phyloP scores from a whole-genome alignment of 805 yeast species.

The Myxozyma vanderwaltii region DNA sequence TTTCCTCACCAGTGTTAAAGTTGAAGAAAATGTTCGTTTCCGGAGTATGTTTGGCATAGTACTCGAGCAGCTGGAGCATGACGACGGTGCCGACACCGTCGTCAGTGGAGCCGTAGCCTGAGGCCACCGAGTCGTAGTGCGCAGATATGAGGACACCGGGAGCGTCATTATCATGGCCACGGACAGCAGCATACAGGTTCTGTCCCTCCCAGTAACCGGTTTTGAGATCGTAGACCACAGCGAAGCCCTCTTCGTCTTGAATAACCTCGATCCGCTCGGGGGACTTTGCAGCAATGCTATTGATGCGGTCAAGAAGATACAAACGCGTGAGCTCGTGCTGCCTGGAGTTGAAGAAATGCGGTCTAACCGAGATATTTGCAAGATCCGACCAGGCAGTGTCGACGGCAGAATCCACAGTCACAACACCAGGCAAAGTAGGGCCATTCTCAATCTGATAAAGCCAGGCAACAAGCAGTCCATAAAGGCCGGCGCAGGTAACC shows the following conservation, averaged over 20 bases:
- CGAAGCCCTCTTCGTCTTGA: conserved; percentile 42
- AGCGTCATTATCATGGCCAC: conserved; percentile 58
- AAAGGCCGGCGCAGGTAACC: conserved; percentile 44
- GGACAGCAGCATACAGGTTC: conserved; percentile 70
- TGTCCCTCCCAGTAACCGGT: conserved; percentile 72
- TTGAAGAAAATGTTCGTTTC: conserved; percentile 74
- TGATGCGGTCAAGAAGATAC: conserved; percentile 53
- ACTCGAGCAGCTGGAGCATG: conserved; percentile 26
- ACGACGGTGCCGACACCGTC: conserved; percentile 47
- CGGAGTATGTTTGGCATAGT: conserved; percentile 46
- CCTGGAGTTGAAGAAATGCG: conserved; percentile 77
- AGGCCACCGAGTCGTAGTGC: conserved; percentile 86
- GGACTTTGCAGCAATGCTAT: conserved; percentile 39
- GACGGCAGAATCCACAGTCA: not conserved
- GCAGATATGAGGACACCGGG: conserved; percentile 77
- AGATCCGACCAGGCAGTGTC: conserved; percentile 64
- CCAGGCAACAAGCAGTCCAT: conserved; percentile 10
- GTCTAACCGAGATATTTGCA: conserved; percentile 63
- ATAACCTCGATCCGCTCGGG: conserved; percentile 42
- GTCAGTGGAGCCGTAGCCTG: conserved; percentile 82
- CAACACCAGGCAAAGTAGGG: not conserved
- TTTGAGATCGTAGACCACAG: conserved; percentile 39
- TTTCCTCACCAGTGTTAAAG: conserved; percentile 88
- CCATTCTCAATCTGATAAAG: conserved; percentile 14
- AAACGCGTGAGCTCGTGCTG: conserved; percentile 76